phyloP scores from a whole-genome alignment of 2,329 filamentous ascomycete species.

The Cladophialophora immunda region DNA sequence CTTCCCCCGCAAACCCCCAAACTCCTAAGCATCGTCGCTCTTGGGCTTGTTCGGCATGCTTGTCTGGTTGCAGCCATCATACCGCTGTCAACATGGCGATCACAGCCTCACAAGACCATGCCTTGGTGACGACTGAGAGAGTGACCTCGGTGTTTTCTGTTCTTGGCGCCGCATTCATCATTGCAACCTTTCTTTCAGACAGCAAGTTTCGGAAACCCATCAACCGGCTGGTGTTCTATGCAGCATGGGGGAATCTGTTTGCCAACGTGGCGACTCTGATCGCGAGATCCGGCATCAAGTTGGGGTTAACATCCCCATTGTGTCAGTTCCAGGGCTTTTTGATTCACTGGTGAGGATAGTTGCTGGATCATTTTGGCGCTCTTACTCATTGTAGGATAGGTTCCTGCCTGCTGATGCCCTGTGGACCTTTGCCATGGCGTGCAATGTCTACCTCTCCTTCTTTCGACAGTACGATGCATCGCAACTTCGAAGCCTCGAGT shows the following conservation, averaged over 20 bases:
- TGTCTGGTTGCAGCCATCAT: conserved; percentile 1
- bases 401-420: conserved; percentile 79
- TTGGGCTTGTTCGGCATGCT: conserved; percentile 12
- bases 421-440: conserved; percentile 83
- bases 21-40: background rate
- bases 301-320: conserved; percentile 61
- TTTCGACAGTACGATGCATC: conserved; percentile 75
- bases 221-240: conserved; percentile 84
- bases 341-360: conserved; percentile 77
- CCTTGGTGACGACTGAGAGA: conserved; percentile 71
- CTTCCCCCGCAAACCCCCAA: conserved; percentile 16
- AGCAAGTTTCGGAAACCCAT: conserved; percentile 83
- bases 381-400: conserved; percentile 55
- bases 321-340: conserved; percentile 81
- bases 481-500: conserved; percentile 72
- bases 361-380: background rate
- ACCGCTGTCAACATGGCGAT: conserved; percentile 32
- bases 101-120: conserved; percentile 53
- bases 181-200: conserved; percentile 74
- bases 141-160: conserved; percentile 75
- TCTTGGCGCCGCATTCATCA: conserved; percentile 74
- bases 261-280: conserved; percentile 80
- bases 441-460: conserved; percentile 84
- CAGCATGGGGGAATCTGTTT: conserved; percentile 81
- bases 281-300: conserved; percentile 66